Conservation (phyloP, 352 stramenopile genomes). For the Globisporangium middletonii region DNA sequence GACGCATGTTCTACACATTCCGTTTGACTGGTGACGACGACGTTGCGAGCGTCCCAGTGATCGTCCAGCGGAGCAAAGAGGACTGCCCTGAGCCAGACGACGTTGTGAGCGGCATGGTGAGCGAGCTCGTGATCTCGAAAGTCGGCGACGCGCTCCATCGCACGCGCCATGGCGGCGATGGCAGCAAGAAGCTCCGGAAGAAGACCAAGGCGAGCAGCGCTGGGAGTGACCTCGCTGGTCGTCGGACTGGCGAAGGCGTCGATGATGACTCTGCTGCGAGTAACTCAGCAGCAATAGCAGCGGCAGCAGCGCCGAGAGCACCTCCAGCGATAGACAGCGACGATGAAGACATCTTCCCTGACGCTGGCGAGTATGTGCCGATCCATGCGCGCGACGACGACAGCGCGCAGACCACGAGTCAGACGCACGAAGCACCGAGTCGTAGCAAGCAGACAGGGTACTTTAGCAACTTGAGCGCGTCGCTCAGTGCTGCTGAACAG, state of each 20-base stretch:
- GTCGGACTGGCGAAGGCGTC: neutral
- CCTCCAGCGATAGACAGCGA: slow-evolving; percentile 28
- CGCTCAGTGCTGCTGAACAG: slow-evolving; percentile 47
- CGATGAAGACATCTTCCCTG: slow-evolving; percentile 72
- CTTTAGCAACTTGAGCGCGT: slow-evolving; percentile 67
- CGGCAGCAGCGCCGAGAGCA: neutral
- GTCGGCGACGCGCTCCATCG: slow-evolving; percentile 29
- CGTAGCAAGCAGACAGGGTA: slow-evolving; percentile 23
- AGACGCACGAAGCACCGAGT: neutral
- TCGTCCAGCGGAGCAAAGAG: slow-evolving; percentile 69
- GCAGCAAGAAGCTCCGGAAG: slow-evolving; percentile 42
- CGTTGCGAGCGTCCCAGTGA: slow-evolving; percentile 44
- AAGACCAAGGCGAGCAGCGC: slow-evolving; percentile 17
- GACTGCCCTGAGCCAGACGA: slow-evolving; percentile 59
- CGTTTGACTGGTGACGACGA: slow-evolving; percentile 24
- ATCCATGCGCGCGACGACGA: slow-evolving; percentile 33
- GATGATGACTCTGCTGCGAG: slow-evolving; percentile 1
- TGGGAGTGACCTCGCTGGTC: neutral
- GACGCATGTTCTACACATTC: slow-evolving; percentile 75
- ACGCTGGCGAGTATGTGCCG: slow-evolving; percentile 65
- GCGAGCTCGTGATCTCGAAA: slow-evolving; percentile 35
- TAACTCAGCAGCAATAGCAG: neutral
- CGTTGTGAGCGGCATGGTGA: slow-evolving; percentile 44
- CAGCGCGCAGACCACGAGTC: neutral
- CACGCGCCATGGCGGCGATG: slow-evolving; percentile 6